Conservation (phyloP, 345 rosid genomes). For the Toxicodendron radicans region DNA sequence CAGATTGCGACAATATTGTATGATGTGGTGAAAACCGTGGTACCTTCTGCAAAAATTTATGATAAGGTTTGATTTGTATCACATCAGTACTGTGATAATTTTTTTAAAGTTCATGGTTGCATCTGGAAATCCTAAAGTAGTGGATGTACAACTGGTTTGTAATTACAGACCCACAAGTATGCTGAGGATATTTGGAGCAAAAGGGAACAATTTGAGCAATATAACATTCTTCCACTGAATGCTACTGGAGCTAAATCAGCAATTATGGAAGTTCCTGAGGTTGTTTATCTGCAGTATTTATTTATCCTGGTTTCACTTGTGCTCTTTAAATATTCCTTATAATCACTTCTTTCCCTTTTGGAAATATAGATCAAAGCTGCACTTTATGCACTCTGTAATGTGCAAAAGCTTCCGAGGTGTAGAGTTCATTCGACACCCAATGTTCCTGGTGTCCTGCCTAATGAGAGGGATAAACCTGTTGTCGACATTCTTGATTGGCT, state of each 20-base stretch:
- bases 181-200: constrained; percentile 67
- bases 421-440: constrained; percentile 20
- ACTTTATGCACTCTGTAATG: constrained; percentile 54
- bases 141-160: constrained; percentile 19
- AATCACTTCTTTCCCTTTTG: constrained; percentile 4
- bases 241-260: constrained; percentile 66
- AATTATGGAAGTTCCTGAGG: constrained; percentile 92
- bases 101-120: constrained; percentile 12
- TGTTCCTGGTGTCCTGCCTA: constrained; percentile 29
- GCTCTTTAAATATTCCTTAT: constrained; percentile 14
- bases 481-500: constrained; percentile 92
- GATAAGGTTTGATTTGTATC: constrained; percentile 48
- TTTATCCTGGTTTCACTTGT: constrained; percentile 17
- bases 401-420: constrained; percentile 66
- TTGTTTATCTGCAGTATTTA: constrained; percentile 31
- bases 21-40: constrained; percentile 74
- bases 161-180: constrained; percentile 51
- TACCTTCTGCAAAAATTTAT: constrained; percentile 48
- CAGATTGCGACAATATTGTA: constrained; percentile 83
- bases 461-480: constrained; percentile 45
- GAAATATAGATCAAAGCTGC: constrained; percentile 76
- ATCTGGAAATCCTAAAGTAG: constrained; percentile 21
- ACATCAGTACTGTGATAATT: constrained; percentile 6
- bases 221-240: constrained; percentile 84
- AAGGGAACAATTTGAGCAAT: constrained; percentile 53